These are phyloP conservation scores for Dendrobium nobile DNA, from an alignment of 106 monocot species.

Conservation along the genomic window DNA sequence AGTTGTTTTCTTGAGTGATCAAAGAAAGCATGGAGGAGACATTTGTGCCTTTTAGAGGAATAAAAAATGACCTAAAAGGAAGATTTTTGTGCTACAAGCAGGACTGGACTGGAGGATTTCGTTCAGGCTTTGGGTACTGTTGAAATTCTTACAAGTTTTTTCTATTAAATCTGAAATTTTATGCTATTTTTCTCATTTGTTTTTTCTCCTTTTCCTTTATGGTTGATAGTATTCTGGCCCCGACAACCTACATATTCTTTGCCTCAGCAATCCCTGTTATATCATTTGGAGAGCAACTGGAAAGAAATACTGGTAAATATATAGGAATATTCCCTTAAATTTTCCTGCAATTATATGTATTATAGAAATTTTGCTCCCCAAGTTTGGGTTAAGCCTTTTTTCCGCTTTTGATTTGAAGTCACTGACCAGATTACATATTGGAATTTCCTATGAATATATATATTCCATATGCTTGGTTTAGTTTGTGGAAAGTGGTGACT, in stretches of 20 bases:
- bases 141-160: not conserved
- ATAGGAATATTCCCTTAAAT: too few species aligned
- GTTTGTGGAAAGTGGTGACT: too few species aligned
- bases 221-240: slow-evolving; percentile 33
- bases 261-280: slow-evolving; percentile 83
- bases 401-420: too few species aligned
- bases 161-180: not conserved
- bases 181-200: not conserved
- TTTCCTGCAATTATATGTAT: too few species aligned
- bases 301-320: slow-evolving; percentile 62
- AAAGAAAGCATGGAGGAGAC: slow-evolving; percentile 54
- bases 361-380: too few species aligned
- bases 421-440: too few species aligned
- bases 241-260: slow-evolving; percentile 27
- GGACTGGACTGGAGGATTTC: slow-evolving; percentile 65
- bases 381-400: too few species aligned
- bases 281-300: slow-evolving; percentile 85
- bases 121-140: slow-evolving; percentile 55
- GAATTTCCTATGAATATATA: too few species aligned
- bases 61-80: slow-evolving; percentile 58
- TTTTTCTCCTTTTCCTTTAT: not conserved
- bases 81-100: slow-evolving; percentile 68
- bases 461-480: too few species aligned
- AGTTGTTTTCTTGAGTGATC: not conserved
- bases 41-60: slow-evolving; percentile 64